These are phyloP conservation scores for Botrytis fragariae DNA, from an alignment of 2,329 filamentous ascomycete genomes.

Conservation along the genomic window DNA sequence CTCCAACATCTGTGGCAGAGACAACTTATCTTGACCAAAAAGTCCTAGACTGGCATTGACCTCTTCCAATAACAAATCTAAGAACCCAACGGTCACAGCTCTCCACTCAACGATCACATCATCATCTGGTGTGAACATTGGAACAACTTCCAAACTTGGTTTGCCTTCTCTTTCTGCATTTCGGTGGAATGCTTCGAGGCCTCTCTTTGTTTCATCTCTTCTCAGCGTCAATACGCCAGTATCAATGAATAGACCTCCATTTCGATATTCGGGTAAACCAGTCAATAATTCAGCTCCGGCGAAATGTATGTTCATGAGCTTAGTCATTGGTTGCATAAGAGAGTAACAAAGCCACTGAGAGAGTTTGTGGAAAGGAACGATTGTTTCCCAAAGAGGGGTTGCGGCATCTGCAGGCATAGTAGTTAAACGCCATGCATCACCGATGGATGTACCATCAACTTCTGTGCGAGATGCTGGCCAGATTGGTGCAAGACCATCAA, in stretches of 20 bases:
- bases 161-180: constrained; percentile 71
- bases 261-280: constrained; percentile 87
- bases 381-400: constrained; percentile 70
- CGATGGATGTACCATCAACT: constrained; percentile 81
- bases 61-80: constrained; percentile 67
- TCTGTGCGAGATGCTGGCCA: constrained; percentile 86
- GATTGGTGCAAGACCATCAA: constrained; percentile 80
- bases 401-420: constrained; percentile 61
- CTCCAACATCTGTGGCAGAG: constrained; percentile 84
- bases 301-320: constrained; percentile 76
- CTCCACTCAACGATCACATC: constrained; percentile 81
- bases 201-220: constrained; percentile 64
- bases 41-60: constrained; percentile 69
- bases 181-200: constrained; percentile 65
- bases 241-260: constrained; percentile 84
- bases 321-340: constrained; percentile 86
- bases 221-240: constrained; percentile 79
- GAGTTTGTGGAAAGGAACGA: constrained; percentile 89
- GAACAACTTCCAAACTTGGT: constrained; percentile 70
- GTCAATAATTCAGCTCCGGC: constrained; percentile 79
- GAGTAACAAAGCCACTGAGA: constrained; percentile 96
- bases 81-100: constrained; percentile 69
- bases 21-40: constrained; percentile 67
- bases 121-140: constrained; percentile 69
- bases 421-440: constrained; percentile 90